These are phyloP conservation scores for Przewalskia tangutica DNA, from an alignment of 257 asterid genomes.

Conservation along the genomic window DNA sequence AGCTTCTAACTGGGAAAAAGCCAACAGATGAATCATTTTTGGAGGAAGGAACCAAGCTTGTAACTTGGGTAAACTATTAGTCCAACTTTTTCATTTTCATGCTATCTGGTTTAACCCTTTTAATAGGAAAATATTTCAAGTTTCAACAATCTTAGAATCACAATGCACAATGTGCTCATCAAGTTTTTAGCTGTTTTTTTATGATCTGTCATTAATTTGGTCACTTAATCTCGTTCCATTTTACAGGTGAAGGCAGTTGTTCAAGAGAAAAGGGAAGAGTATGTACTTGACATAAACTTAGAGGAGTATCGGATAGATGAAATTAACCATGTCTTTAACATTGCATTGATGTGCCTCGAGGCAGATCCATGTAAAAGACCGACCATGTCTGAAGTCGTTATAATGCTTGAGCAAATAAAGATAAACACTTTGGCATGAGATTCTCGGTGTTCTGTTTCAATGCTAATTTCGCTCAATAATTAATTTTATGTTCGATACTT, in stretches of 20 bases:
- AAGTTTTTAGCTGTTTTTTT: background rate
- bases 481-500: background rate
- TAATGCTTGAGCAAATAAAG: constrained; percentile 56
- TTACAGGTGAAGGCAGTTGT: constrained; percentile 79
- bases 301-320: constrained; percentile 40
- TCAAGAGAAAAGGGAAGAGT: constrained; percentile 61
- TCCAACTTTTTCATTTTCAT: background rate
- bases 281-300: constrained; percentile 52
- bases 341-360: constrained; percentile 70
- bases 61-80: constrained; percentile 60
- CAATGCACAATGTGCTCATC: background rate
- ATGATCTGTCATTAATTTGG: background rate
- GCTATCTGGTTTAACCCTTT: background rate
- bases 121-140: background rate
- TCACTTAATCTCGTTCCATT: background rate
- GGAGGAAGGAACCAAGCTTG: constrained; percentile 92
- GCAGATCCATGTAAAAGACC: constrained; percentile 70
- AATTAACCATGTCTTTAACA: constrained; percentile 38
- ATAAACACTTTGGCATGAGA: constrained; percentile 17
- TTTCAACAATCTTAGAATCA: background rate
- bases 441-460: background rate
- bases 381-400: constrained; percentile 65
- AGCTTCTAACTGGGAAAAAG: constrained; percentile 73
- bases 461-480: background rate
- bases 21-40: constrained; percentile 71